A percentile compares a stretch with the other conserved stretches of the same genome.
phyloP scores from a whole-genome alignment of 495 filamentous ascomycete species.

The Rusavskia elegans region DNA sequence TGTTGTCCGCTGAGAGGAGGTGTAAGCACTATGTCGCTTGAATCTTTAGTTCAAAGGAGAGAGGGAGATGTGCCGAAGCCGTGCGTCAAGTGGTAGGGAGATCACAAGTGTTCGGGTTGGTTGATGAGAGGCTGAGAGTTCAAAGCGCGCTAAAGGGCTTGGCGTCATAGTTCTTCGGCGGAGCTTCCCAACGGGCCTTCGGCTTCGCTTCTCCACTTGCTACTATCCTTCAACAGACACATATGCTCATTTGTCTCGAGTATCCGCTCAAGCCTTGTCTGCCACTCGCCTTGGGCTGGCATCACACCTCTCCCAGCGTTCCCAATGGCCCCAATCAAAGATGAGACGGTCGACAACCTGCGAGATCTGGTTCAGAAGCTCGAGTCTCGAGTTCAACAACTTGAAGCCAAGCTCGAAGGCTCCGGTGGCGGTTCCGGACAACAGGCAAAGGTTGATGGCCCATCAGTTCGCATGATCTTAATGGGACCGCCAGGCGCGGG shows the following conservation, averaged over 20 bases:
- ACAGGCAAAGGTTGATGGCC: constrained; percentile 30
- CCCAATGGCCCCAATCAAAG: constrained; percentile 71
- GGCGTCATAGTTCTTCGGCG: background rate
- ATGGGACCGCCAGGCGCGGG: constrained; percentile 97
- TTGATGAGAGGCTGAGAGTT: too few species aligned
- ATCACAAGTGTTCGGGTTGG: too few species aligned
- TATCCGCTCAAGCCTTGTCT: background rate
- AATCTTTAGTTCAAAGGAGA: too few species aligned
- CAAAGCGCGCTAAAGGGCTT: background rate
- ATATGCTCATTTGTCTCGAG: background rate
- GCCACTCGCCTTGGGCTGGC: constrained; percentile 21
- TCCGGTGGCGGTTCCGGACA: constrained; percentile 22
- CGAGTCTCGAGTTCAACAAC: constrained; percentile 62
- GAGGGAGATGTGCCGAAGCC: too few species aligned
- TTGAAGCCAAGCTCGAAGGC: constrained; percentile 50
- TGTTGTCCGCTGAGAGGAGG: background rate
- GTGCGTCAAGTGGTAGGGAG: too few species aligned
- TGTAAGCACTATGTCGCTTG: too few species aligned
- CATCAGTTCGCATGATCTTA: constrained; percentile 81
- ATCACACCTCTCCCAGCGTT: constrained; percentile 14
- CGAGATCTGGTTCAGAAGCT: constrained; percentile 67
- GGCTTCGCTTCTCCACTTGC: background rate
- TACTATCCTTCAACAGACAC: background rate
- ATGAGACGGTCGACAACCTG: constrained; percentile 57
- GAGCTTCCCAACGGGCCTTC: background rate